Conservation (phyloP, 2,329 filamentous ascomycete genomes). For the Talaromyces verruculosus region DNA sequence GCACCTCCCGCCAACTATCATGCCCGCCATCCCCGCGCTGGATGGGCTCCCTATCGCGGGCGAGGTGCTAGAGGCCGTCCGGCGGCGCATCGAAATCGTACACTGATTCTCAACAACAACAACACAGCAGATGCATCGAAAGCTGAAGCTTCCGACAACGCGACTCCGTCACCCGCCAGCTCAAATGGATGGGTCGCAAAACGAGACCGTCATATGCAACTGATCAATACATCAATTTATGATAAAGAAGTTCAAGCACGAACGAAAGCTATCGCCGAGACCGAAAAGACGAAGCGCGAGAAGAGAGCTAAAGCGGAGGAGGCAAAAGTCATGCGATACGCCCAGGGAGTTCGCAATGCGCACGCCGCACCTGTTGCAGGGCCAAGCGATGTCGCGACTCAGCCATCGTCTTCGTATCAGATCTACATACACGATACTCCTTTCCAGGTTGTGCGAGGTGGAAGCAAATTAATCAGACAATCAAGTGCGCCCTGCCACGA, state of each 20-base stretch:
- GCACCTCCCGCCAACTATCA: constrained; percentile 27
- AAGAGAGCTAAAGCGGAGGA: constrained; percentile 61
- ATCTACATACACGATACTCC: constrained; percentile 69
- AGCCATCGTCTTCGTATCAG: constrained; percentile 55
- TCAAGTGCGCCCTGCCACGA: constrained; percentile 57
- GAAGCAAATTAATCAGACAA: constrained; percentile 76
- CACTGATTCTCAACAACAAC: constrained; percentile 63
- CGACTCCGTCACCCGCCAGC: constrained; percentile 22
- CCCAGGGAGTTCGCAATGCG: constrained; percentile 32
- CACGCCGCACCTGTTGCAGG: constrained; percentile 23
- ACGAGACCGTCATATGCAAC: constrained; percentile 73
- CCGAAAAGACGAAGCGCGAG: constrained; percentile 46
- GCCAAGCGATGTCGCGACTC: constrained; percentile 29
- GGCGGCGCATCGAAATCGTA: constrained; percentile 55
- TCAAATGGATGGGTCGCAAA: constrained; percentile 65
- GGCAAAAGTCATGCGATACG: constrained; percentile 42
- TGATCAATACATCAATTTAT: constrained; percentile 78
- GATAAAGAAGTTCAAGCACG: constrained; percentile 70
- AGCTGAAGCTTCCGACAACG: constrained; percentile 12
- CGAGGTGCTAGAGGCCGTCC: constrained; percentile 41
- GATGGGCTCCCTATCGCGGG: constrained; percentile 47
- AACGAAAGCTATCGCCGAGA: constrained; percentile 70
- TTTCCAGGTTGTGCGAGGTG: constrained; percentile 71
- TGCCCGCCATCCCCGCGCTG: constrained; percentile 32
- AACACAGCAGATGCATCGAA: constrained; percentile 22